Evolutionary conservation across 108 stramenopile species (phyloP).

Genomic region (Nannochloropsis salina): DNA sequence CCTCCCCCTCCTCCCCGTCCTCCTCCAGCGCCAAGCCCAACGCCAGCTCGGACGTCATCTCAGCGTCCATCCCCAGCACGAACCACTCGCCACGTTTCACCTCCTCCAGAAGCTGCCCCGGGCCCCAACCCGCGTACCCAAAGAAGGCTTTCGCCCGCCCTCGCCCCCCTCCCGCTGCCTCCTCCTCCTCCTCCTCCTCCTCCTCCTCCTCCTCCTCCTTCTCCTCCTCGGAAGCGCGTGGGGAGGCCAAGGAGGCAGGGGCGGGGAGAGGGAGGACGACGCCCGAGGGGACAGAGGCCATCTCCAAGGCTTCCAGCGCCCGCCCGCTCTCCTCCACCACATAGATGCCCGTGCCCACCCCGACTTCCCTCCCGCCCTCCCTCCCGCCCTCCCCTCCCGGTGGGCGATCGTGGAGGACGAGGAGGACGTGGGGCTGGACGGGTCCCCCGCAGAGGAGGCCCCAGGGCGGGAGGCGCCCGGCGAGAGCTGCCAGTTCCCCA

Average conservation of each 20-base stretch:
- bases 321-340: background rate
- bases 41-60: background rate
- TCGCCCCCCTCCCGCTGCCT: background rate
- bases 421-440: background rate
- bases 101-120: background rate
- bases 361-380: background rate
- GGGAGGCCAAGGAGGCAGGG: background rate
- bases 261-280: too few relatives aligned
- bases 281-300: background rate
- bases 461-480: too few relatives aligned
- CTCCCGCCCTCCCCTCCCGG: background rate
- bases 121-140: background rate
- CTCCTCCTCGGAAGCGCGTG: background rate
- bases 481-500: too few relatives aligned
- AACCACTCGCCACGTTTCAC: background rate
- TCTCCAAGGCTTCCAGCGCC: background rate
- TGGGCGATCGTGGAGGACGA: background rate
- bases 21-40: background rate
- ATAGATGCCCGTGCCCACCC: background rate
- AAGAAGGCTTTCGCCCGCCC: background rate
- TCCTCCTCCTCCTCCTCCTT: background rate
- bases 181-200: background rate
- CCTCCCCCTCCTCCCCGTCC: background rate
- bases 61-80: background rate
- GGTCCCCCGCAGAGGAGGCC: background rate